Base-by-base conservation (phyloP, 306 rosid species). In the Crotalaria pallida region DNA sequence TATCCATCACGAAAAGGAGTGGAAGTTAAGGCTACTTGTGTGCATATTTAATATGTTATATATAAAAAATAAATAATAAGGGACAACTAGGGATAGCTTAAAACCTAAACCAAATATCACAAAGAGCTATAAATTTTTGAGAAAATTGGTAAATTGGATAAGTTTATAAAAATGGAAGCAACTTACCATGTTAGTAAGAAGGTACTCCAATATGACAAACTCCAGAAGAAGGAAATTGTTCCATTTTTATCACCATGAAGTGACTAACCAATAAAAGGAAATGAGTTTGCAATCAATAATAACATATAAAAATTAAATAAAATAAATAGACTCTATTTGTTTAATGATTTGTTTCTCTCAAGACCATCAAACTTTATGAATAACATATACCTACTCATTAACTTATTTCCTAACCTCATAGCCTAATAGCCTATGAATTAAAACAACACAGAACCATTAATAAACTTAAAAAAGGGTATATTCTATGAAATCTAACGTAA, bases 121-220 rank as follows among this genome's bases (percentile, higher is more conserved):
- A 34, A 4, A 65, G 2, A 41, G 18, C 21, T 16, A 49, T 22
- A 47, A 53, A 26, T 43, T 52, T 51, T 57, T 9, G 48, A 21
- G 36, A 64, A 64, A 40, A 63, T 68, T 10, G 9, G 4, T 24
- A 55, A 21, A 34, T 24, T 49, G 11, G 15, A 21, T n/a, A 1
- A 53, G 17, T 17, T 43, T n/a, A 58, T 22, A 10, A 64, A 17
- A 63, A 24, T n/a, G 45, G 48, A 68, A 55, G 36, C 4, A 45
- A 5, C 86, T 22, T 86, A 88, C 98, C 98, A 94, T 69, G 98
- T 94, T 76, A 94, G 88, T 61, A 85, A 75, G 80, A 94, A 91
- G 62, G 98, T 94, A 71, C 95, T 90, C 98, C 97, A 94, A 73
- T 90, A 94, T 22, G 98, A 79, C 92, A 91, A 90, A 77, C 92